These are phyloP conservation scores for Jackrogersella multiformis DNA, from an alignment of 495 filamentous ascomycete species.

Conservation along the genomic window DNA sequence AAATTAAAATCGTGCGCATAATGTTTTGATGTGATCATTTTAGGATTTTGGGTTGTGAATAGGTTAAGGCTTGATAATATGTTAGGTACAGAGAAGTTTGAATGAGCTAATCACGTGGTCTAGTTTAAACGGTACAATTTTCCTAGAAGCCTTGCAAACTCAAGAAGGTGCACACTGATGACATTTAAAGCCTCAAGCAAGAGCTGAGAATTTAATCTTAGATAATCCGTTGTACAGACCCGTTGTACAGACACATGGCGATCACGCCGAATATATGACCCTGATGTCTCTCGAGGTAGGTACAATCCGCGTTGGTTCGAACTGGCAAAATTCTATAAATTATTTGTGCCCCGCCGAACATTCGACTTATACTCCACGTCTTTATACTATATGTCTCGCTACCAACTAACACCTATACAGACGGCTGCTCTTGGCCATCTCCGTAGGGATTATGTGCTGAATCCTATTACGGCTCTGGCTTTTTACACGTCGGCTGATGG, in stretches of 20 bases:
- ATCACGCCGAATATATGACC: constrained; percentile 11
- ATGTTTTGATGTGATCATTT: not conserved
- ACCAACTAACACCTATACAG: not conserved
- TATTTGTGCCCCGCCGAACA: constrained; percentile 1
- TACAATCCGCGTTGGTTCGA: not conserved
- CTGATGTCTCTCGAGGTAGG: constrained; percentile 45
- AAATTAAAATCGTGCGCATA: not conserved
- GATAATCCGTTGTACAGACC: not conserved
- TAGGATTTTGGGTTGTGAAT: not conserved
- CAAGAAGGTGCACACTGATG: not conserved
- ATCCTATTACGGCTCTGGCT: constrained; percentile 67
- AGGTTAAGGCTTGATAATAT: too few relatives aligned
- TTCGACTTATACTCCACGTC: not conserved
- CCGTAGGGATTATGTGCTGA: constrained; percentile 52
- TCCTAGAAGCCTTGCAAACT: not conserved
- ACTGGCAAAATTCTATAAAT: constrained; percentile 9
- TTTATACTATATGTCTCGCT: constrained; percentile 13
- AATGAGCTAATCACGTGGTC: constrained; percentile 40
- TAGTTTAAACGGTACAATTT: constrained; percentile 7
- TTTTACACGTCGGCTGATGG: constrained; percentile 49
- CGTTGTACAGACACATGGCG: constrained; percentile 38
- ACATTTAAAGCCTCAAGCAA: not conserved
- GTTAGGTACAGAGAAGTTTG: too few relatives aligned
- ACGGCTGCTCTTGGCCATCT: constrained; percentile 32
- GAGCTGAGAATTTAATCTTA: not conserved